Percentiles rank a stretch among this genome's conserved stretches.
phyloP scores from a whole-genome alignment of 2,329 filamentous ascomycete genomes.

The Podosphaera aphanis region DNA sequence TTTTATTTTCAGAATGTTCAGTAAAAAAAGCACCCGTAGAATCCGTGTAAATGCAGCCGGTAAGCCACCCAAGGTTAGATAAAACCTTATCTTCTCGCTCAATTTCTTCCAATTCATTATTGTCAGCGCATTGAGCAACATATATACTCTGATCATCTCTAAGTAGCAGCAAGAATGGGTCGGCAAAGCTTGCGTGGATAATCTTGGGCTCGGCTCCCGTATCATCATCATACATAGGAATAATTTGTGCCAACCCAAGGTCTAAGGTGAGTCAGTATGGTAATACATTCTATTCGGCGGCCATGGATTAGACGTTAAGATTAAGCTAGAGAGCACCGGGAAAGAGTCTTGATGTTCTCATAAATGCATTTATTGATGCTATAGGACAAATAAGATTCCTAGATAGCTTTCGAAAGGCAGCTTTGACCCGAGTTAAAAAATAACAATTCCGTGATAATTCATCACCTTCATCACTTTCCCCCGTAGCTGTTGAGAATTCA shows the following conservation, averaged over 20 bases:
- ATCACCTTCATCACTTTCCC: not conserved
- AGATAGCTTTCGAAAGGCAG: slow-evolving; percentile 15
- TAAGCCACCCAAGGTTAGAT: slow-evolving; percentile 47
- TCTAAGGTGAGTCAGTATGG: slow-evolving; percentile 25
- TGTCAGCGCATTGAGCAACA: slow-evolving; percentile 56
- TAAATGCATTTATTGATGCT: slow-evolving; percentile 20
- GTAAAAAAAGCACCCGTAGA: slow-evolving; percentile 29
- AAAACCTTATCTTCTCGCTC: slow-evolving; percentile 35
- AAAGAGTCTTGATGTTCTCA: slow-evolving; percentile 4
- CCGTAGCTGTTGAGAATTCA: not conserved
- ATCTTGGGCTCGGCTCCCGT: slow-evolving; percentile 60
- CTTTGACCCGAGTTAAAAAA: slow-evolving; percentile 1
- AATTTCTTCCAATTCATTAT: slow-evolving; percentile 67
- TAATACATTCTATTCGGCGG: not conserved
- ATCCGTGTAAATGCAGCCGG: slow-evolving; percentile 66
- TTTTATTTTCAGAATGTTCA: slow-evolving; percentile 17
- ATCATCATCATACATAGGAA: slow-evolving; percentile 81
- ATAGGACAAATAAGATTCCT: slow-evolving; percentile 17
- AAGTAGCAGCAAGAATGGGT: slow-evolving; percentile 65
- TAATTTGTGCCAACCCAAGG: slow-evolving; percentile 69
- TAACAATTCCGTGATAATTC: slow-evolving; percentile 1
- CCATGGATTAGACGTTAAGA: not conserved
- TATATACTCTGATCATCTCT: slow-evolving; percentile 65
- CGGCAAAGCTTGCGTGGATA: slow-evolving; percentile 58
- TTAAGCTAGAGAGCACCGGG: not conserved